Base-by-base conservation (phyloP, 441 rosid species). In the Euphorbia neoarborescens region DNA sequence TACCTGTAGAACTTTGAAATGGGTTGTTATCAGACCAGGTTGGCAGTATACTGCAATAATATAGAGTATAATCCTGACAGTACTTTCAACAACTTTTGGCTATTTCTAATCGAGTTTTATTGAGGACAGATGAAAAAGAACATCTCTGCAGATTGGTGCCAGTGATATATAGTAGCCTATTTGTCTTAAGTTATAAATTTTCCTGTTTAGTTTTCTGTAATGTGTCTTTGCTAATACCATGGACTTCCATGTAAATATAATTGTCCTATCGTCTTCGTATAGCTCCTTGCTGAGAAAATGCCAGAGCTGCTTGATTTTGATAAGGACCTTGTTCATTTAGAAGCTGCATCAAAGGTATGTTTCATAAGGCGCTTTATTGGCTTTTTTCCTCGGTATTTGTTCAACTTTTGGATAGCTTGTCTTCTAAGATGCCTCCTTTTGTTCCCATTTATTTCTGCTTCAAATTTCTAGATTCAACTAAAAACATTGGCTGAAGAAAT, bases 401-500 rank as follows among this genome's bases (percentile, higher is more conserved):
- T 63, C 19, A 17, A 67, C 48, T 48, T 57, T 35, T 27, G 44
- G 62, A 64, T 51, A 34, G 35, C 68, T 19, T 62, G 19, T 38
- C 44, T 22, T 62, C 61, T 53, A 62, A 71, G 56, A 35, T 48
- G 35, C 27, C n/a, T n/a, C 28, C 25, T 66, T 62, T n/a, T 6
- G 48, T 48, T 50, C 50, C 37, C 70, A 50, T 51, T 53, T 63
- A 42, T 64, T 32, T 13, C 59, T 67, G 20, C 67, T 54, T 65
- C 3, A 59, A 71, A 70, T 77, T 22, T 65, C 66, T 80, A 94
- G 99, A 92, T 94, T 82, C 97, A 94, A 86, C 79, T 92, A 81
- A 94, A 94, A 87, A 80, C 81, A 57, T 80, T 94, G 85, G 97
- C 99, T 76, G 99, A 94, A 84, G 98, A 93, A 84, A 91, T 94